A percentile compares a stretch with the other conserved stretches of the same genome.
These are phyloP conservation scores for Bipolaris sorokiniana DNA, from an alignment of 2,329 filamentous ascomycete genomes.

Conservation along the genomic window DNA sequence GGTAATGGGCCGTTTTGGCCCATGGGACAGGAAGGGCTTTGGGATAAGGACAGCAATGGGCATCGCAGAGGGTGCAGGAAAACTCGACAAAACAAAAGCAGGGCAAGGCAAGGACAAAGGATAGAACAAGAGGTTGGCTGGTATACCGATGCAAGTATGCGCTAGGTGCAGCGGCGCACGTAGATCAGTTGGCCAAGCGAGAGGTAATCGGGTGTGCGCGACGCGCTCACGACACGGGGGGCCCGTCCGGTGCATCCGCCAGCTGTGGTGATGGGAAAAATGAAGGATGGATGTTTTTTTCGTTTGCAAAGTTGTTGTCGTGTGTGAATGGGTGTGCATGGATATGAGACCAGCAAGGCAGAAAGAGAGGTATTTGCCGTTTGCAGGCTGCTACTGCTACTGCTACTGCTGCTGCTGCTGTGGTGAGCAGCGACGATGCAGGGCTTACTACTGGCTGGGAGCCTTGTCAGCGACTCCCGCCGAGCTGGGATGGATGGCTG, in stretches of 20 bases:
- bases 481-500: constrained; percentile 6
- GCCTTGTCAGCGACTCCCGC: constrained; percentile 27
- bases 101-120: constrained; percentile 2
- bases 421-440: constrained; percentile 11
- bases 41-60: no score
- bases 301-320: constrained; percentile 6
- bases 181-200: constrained; percentile 44
- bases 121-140: neutral
- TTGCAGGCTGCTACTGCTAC: constrained; percentile 13
- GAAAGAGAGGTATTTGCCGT: constrained; percentile 9
- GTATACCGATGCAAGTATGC: constrained; percentile 20
- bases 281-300: neutral
- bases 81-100: neutral
- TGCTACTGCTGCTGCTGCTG: constrained; percentile 3
- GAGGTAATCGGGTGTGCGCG: constrained; percentile 17
- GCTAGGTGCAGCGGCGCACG: constrained; percentile 43
- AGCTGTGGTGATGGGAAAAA: neutral
- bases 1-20: neutral
- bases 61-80: neutral
- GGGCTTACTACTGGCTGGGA: constrained; percentile 19
- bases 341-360: neutral
- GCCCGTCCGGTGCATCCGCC: constrained; percentile 27
- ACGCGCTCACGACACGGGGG: constrained; percentile 31
- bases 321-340: neutral
- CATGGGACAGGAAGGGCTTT: neutral